These are phyloP conservation scores for Chenopodium quinoa DNA, from an alignment of 148 eudicot species.

Conservation along the genomic window DNA sequence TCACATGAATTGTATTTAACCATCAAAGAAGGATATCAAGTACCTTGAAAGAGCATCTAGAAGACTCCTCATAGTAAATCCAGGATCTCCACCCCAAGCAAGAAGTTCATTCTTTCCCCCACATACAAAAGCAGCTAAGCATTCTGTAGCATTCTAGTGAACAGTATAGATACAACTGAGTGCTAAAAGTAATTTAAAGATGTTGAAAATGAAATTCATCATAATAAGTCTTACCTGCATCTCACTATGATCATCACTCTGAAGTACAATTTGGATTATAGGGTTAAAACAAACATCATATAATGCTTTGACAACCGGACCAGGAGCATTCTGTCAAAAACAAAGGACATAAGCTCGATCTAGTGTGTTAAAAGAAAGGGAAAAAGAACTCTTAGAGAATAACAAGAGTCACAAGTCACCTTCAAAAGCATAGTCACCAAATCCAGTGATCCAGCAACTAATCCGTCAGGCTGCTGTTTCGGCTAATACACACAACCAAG, in stretches of 20 bases:
- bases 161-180: constrained; percentile 12
- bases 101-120: constrained; percentile 80
- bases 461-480: constrained; percentile 77
- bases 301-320: constrained; percentile 67
- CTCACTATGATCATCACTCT: constrained; percentile 81
- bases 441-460: constrained; percentile 69
- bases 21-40: constrained; percentile 7
- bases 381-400: background rate
- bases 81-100: constrained; percentile 90
- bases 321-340: constrained; percentile 60
- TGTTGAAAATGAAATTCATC: constrained; percentile 5
- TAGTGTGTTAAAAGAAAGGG: constrained; percentile 6
- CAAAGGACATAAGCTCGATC: constrained; percentile 12
- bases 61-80: constrained; percentile 84
- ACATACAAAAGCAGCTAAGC: constrained; percentile 77
- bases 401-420: constrained; percentile 29
- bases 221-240: constrained; percentile 58
- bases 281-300: constrained; percentile 82
- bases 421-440: constrained; percentile 65
- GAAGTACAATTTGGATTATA: constrained; percentile 66
- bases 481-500: constrained; percentile 52
- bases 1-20: background rate
- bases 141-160: constrained; percentile 89
- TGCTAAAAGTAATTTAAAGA: constrained; percentile 5
- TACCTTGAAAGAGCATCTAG: constrained; percentile 97